phyloP scores from a whole-genome alignment of 768 basidiomycete genomes.

The Pleurotus sapidus region DNA sequence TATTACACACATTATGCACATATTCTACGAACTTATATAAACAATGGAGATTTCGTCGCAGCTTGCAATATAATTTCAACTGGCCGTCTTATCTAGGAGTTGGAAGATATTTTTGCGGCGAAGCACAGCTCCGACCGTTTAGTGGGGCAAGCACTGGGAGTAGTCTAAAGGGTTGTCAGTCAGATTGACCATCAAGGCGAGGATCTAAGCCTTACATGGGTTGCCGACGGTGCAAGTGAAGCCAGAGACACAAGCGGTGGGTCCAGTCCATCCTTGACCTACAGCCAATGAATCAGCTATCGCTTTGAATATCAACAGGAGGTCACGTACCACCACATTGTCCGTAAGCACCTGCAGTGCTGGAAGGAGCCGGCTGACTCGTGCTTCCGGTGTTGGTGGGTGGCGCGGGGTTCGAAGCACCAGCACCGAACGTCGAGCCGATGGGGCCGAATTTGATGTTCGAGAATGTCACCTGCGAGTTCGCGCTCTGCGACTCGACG shows the following conservation, averaged over 20 bases:
- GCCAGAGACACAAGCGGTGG: constrained; percentile 36
- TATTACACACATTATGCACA: neutral
- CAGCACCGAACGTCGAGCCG: constrained; percentile 15
- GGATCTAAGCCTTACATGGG: constrained; percentile 29
- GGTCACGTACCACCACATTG: constrained; percentile 38
- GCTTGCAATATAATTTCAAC: neutral
- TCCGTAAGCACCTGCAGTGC: constrained; percentile 26
- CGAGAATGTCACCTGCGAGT: constrained; percentile 34
- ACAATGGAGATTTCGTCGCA: neutral
- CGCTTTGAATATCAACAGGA: neutral
- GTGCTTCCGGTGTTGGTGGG: constrained; percentile 16
- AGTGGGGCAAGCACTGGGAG: neutral
- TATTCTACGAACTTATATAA: neutral
- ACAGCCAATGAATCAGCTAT: neutral
- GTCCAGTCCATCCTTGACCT: constrained; percentile 37
- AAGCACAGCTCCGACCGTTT: neutral
- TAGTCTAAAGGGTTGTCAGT: neutral
- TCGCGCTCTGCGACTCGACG: constrained; percentile 29
- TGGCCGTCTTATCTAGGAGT: neutral
- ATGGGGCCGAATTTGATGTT: constrained; percentile 42
- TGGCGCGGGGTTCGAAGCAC: constrained; percentile 8
- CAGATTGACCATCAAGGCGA: neutral
- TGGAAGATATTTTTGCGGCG: neutral
- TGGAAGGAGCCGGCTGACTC: neutral
- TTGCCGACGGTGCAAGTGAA: constrained; percentile 35